Evolutionary conservation across 768 basidiomycete species (phyloP).

Genomic region (Lactarius sanguifluus): DNA sequence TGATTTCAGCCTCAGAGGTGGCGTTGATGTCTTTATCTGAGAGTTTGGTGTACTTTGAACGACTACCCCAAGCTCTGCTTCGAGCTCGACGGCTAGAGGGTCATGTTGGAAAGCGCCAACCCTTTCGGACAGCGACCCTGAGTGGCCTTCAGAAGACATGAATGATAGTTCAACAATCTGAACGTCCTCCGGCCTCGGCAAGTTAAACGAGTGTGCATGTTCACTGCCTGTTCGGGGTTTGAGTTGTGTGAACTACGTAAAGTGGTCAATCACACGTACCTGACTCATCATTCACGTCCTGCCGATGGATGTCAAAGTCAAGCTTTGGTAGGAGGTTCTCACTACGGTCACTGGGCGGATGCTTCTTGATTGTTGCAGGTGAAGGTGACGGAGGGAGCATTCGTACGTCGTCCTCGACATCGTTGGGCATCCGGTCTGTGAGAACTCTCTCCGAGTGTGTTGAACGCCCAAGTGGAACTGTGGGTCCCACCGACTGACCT

Average conservation of each 20-base stretch:
- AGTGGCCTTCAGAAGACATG: conserved; percentile 30
- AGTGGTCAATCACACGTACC: conserved; percentile 11
- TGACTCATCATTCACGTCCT: conserved; percentile 2
- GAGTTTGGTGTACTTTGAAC: conserved; percentile 20
- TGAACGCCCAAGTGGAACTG: conserved; percentile 40
- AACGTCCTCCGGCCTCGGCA: conserved; percentile 34
- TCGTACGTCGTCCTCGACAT: conserved; percentile 42
- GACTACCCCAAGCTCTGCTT: conserved; percentile 26
- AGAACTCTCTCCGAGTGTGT: conserved; percentile 41
- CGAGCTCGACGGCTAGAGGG: conserved; percentile 38
- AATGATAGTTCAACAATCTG: conserved; percentile 34
- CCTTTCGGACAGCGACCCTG: conserved; percentile 27
- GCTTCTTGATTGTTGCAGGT: conserved; percentile 37
- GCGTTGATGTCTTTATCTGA: conserved; percentile 23
- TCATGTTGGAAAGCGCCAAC: conserved; percentile 39
- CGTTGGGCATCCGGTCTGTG: conserved; percentile 29
- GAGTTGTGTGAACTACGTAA: conserved; percentile 7
- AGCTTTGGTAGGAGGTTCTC: conserved; percentile 42
- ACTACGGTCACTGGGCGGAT: conserved; percentile 26
- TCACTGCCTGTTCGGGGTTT: conserved; percentile 31
- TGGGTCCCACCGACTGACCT: conserved; percentile 32
- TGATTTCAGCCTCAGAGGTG: conserved; percentile 21
- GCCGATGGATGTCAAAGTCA: conserved; percentile 30
- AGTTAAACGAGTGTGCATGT: conserved; percentile 34
- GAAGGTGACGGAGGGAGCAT: conserved; percentile 53